Percentiles rank a stretch among this genome's conserved stretches.
These are phyloP conservation scores for Neofusicoccum cordaticola DNA, from an alignment of 2,329 filamentous ascomycete genomes.

Conservation along the genomic window DNA sequence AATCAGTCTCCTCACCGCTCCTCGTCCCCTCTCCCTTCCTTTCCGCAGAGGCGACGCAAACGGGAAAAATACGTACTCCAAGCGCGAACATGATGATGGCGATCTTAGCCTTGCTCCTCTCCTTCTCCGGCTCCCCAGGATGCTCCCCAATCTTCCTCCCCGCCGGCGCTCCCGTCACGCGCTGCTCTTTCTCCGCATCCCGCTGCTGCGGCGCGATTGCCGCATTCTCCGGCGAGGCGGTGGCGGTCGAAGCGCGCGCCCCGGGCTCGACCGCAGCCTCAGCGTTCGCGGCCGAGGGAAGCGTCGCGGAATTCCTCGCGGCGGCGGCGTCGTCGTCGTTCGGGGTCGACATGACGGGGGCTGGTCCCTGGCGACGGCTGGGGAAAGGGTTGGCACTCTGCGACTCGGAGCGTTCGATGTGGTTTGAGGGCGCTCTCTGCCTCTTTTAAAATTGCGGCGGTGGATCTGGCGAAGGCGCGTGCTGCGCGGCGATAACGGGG, in stretches of 20 bases:
- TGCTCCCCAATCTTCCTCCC: background rate
- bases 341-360: background rate
- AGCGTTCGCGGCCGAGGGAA: too few relatives aligned
- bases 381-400: too few relatives aligned
- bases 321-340: background rate
- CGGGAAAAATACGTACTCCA: constrained; percentile 22
- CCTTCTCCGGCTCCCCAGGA: constrained; percentile 20
- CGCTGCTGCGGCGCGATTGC: background rate
- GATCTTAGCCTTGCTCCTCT: constrained; percentile 42
- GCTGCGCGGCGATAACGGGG: background rate
- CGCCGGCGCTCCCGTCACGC: background rate
- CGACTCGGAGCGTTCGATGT: too few relatives aligned
- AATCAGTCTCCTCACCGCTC: too few relatives aligned
- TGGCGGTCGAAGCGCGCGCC: background rate
- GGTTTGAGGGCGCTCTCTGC: background rate
- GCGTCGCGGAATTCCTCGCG: background rate
- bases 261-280: constrained; percentile 1
- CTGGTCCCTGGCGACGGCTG: too few relatives aligned
- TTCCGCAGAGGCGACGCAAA: too few relatives aligned
- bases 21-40: background rate
- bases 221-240: background rate
- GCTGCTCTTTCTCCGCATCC: background rate
- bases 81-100: constrained; percentile 51
- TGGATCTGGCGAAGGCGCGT: background rate
- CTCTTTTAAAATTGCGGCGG: background rate